These are phyloP conservation scores for Blepharisma stoltei DNA, from an alignment of 73 alveolate species.

Conservation along the genomic window DNA sequence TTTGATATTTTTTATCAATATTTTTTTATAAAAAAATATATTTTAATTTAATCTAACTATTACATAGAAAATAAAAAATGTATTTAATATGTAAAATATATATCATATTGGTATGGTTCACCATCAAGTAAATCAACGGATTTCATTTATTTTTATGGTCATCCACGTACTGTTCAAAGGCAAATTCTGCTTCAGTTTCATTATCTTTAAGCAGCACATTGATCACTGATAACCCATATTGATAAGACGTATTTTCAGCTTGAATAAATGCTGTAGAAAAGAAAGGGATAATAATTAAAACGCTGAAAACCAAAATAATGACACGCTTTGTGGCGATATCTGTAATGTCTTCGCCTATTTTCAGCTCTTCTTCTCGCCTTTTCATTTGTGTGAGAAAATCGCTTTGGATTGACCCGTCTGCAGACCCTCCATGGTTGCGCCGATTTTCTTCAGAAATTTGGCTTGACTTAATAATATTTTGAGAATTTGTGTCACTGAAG, in stretches of 20 bases:
- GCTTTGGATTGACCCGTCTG: too few species aligned
- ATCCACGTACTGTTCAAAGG: background rate
- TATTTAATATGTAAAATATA: too few species aligned
- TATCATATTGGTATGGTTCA: background rate
- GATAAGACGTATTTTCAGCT: slow-evolving; percentile 38
- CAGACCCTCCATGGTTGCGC: too few species aligned
- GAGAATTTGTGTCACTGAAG: too few species aligned
- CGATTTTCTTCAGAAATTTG: too few species aligned
- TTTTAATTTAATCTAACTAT: too few species aligned
- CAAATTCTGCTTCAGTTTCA: background rate
- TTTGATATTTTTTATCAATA: too few species aligned
- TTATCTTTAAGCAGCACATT: background rate
- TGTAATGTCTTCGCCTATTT: slow-evolving; percentile 74
- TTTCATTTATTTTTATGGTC: background rate
- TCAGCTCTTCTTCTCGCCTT: background rate
- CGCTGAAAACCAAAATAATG: slow-evolving; percentile 63
- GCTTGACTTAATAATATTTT: too few species aligned
- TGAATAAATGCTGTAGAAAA: slow-evolving; percentile 37
- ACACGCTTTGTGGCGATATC: slow-evolving; percentile 76
- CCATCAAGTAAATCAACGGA: slow-evolving; percentile 20
- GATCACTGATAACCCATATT: slow-evolving; percentile 31
- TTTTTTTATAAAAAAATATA: too few species aligned
- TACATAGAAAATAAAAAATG: too few species aligned
- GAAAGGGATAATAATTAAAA: slow-evolving; percentile 54
- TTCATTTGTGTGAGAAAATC: too few species aligned